Evolutionary conservation across 495 filamentous ascomycete species (phyloP).

Genomic region (Penicillium crystallinum): DNA sequence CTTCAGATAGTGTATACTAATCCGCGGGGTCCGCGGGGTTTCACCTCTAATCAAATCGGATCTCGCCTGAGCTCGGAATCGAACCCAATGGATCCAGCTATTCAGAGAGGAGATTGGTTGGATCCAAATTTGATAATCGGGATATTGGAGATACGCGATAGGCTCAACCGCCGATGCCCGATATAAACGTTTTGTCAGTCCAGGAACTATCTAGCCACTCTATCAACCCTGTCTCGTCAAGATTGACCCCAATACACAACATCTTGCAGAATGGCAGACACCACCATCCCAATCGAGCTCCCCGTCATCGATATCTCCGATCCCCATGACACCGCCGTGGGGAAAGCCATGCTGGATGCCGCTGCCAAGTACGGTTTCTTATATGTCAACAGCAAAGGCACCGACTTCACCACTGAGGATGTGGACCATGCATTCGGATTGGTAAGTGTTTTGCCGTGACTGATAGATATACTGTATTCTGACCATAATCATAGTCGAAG

Average conservation of each 20-base stretch:
- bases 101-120: neutral
- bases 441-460: too few relatives aligned
- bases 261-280: slow-evolving; percentile 33
- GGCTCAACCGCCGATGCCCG: slow-evolving; percentile 1
- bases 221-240: neutral
- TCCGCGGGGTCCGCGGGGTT: too few relatives aligned
- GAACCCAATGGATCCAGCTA: neutral
- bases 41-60: slow-evolving; percentile 8
- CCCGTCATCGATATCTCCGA: slow-evolving; percentile 75
- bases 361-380: slow-evolving; percentile 80
- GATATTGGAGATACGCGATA: slow-evolving; percentile 18
- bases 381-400: slow-evolving; percentile 69
- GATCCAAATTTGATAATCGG: neutral
- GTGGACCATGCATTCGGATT: slow-evolving; percentile 72
- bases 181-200: neutral
- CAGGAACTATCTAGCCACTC: slow-evolving; percentile 4
- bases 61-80: slow-evolving; percentile 13
- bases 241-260: neutral
- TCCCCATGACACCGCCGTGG: slow-evolving; percentile 50
- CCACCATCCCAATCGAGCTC: slow-evolving; percentile 48
- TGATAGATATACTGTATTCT: slow-evolving; percentile 1
- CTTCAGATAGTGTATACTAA: too few relatives aligned
- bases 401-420: slow-evolving; percentile 58
- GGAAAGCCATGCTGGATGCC: slow-evolving; percentile 70
- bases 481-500: slow-evolving; percentile 52